Evolutionary conservation across 108 stramenopile genomes (phyloP), one percentile per base, ranked within the genome.

Genomic region (Pseudonitzschia delicatissima): DNA sequence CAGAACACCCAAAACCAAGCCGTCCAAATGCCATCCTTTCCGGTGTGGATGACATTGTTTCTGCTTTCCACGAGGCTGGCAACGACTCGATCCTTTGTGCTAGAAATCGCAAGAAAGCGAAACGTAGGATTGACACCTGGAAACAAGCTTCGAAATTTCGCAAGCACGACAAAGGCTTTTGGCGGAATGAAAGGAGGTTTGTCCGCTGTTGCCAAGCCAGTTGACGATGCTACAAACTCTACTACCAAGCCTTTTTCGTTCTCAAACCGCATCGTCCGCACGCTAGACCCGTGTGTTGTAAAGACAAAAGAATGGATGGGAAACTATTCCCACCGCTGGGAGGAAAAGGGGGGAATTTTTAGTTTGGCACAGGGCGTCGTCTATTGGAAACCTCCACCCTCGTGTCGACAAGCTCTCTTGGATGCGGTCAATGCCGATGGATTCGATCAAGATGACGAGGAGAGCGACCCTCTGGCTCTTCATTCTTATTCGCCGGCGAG

Each of bases 321-420:
- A 2, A 47, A 83, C 67, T 83, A 93, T 57, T 68, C 78, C 15
- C 40, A 58, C 18, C 45, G 64, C 55, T 93, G 92, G 92, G 29
- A 52, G 26, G 25, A 32, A 3, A 68, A 80, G 42, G 82, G 83
- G 32, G 87, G 87, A 9, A 87, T 93, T 37, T 88, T 74, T 45
- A 85, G 83, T 33, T 63, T 94, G 59, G 93, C 93, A 18, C 93
- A 94, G 64, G 93, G 93, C 0, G 84, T 94, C 1, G 93, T 92
- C 0, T 79, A 87, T 63, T 94, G 93, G 93, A 59, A 80, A 49
- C 90, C 90, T 15, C 93, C 93, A 0, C 9, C 45, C 1, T 31
- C 64, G 5, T 78, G 67, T 13, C 63, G 71, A 17, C 53, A 66
- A 32, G 82, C 83, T 2, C 50, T 91, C 39, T 12, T 48, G 3